Evolutionary conservation across 1,284 basidiomycete species (phyloP).

Genomic region (Polyporus tsugae): DNA sequence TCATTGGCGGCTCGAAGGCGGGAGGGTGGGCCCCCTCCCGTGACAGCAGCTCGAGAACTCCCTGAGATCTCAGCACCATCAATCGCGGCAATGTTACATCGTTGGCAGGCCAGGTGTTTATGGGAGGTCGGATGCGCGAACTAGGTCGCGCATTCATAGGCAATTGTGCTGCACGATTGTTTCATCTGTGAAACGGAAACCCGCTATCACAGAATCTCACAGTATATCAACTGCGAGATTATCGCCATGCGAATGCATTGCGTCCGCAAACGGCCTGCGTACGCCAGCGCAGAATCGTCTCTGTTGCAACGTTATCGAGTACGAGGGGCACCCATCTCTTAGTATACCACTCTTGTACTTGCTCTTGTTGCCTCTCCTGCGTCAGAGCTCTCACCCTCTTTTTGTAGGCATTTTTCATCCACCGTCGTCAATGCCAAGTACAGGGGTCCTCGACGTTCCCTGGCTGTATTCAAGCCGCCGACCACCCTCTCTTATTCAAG

Average conservation of each 20-base stretch:
- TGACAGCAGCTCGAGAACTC: not conserved
- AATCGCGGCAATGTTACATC: not conserved
- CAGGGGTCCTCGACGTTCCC: too few relatives aligned
- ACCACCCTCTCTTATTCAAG: too few relatives aligned
- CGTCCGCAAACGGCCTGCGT: not conserved
- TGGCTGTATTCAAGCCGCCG: too few relatives aligned
- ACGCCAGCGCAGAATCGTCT: not conserved
- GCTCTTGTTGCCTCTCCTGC: too few relatives aligned
- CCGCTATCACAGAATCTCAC: not conserved
- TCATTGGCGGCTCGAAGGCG: not conserved
- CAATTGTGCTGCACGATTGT: not conserved
- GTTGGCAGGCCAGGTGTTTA: not conserved
- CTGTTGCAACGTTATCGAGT: conserved; percentile 2
- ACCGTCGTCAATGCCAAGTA: too few relatives aligned
- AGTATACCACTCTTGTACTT: too few relatives aligned
- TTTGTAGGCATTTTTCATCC: too few relatives aligned
- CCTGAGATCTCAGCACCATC: not conserved
- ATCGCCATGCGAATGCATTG: not conserved
- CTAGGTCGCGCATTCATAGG: not conserved
- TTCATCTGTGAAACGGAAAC: not conserved
- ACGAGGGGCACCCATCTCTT: not conserved
- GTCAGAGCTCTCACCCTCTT: too few relatives aligned
- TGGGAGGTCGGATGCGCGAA: not conserved
- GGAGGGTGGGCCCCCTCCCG: not conserved
- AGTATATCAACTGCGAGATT: not conserved